A percentile compares a stretch with the other conserved stretches of the same genome.
phyloP scores from a whole-genome alignment of 179 eudicot genomes.

The Spinacia oleracea region DNA sequence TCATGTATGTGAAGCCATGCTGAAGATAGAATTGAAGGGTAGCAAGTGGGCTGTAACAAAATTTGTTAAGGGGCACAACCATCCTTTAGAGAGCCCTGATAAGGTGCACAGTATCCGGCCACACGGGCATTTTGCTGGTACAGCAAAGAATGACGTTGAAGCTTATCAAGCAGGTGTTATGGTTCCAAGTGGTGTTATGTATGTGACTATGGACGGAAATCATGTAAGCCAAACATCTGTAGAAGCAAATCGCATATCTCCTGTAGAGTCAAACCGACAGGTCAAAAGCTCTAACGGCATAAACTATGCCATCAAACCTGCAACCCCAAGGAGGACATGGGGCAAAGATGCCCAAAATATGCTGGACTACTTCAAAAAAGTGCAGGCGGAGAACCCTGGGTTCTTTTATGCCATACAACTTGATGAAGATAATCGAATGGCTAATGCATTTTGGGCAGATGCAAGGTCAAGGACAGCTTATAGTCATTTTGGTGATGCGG shows the following conservation, averaged over 20 bases:
- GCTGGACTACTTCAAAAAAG: conserved; percentile 76
- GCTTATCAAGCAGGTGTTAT: conserved; percentile 38
- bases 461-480: conserved; percentile 83
- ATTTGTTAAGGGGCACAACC: conserved; percentile 77
- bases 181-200: conserved; percentile 60
- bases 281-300: conserved; percentile 40
- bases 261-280: conserved; percentile 42
- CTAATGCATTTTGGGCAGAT: conserved; percentile 88
- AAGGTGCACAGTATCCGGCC: conserved; percentile 55
- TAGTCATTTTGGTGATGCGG: conserved; percentile 74
- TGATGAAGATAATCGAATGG: conserved; percentile 77
- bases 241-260: conserved; percentile 38
- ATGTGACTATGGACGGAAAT: conserved; percentile 48
- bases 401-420: conserved; percentile 90
- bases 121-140: conserved; percentile 54
- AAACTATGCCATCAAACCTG: conserved; percentile 41
- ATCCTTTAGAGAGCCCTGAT: conserved; percentile 40
- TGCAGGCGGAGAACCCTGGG: conserved; percentile 95
- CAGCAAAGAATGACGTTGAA: conserved; percentile 42
- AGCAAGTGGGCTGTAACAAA: conserved; percentile 67
- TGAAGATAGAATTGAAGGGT: conserved; percentile 60
- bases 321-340: conserved; percentile 45
- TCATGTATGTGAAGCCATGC: conserved; percentile 63
- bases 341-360: conserved; percentile 89
- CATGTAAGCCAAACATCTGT: conserved; percentile 41